phyloP scores from a whole-genome alignment of 371 early-diverging fungal species.

The Chytridium lagenaria region DNA sequence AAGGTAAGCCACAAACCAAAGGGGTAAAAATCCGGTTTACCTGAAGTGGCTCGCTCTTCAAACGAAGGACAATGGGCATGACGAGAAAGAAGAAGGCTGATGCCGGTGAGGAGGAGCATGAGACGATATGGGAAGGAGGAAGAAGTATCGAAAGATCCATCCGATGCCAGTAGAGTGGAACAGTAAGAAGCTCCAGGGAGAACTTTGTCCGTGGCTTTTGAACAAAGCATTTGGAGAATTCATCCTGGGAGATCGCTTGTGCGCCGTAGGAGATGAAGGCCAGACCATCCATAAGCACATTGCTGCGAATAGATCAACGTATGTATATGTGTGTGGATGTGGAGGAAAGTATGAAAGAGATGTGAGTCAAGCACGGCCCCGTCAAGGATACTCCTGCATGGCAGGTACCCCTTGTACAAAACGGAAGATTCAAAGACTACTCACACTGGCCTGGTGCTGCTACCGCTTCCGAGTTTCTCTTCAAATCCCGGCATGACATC shows the following conservation, averaged over 20 bases:
- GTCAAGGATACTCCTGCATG: not conserved
- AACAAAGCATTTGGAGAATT: conserved; percentile 55
- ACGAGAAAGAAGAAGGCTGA: conserved; percentile 47
- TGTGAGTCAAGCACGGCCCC: too few relatives aligned
- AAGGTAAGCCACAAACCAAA: not conserved
- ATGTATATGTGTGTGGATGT: too few relatives aligned
- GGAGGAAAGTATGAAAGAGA: too few relatives aligned
- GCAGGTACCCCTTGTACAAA: not conserved
- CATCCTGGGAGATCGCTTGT: conserved; percentile 56
- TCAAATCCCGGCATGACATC: conserved; percentile 45
- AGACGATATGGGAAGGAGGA: conserved; percentile 54
- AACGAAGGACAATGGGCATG: conserved; percentile 48
- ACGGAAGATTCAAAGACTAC: not conserved
- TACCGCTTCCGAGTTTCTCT: conserved; percentile 25
- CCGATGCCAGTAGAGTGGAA: conserved; percentile 35
- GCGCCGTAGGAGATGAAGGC: conserved; percentile 54
- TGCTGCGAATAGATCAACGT: conserved; percentile 17
- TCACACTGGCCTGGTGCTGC: conserved; percentile 11
- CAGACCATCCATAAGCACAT: conserved; percentile 53
- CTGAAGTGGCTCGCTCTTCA: conserved; percentile 46
- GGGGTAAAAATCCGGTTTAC: conserved; percentile 15
- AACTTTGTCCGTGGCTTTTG: conserved; percentile 50
- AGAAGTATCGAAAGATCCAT: conserved; percentile 46
- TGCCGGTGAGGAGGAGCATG: conserved; percentile 40
- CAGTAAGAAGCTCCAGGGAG: conserved; percentile 41